A percentile compares a stretch with the other conserved stretches of the same genome.
phyloP scores from a whole-genome alignment of 805 yeast genomes.

The Metschnikowia continentalis region DNA sequence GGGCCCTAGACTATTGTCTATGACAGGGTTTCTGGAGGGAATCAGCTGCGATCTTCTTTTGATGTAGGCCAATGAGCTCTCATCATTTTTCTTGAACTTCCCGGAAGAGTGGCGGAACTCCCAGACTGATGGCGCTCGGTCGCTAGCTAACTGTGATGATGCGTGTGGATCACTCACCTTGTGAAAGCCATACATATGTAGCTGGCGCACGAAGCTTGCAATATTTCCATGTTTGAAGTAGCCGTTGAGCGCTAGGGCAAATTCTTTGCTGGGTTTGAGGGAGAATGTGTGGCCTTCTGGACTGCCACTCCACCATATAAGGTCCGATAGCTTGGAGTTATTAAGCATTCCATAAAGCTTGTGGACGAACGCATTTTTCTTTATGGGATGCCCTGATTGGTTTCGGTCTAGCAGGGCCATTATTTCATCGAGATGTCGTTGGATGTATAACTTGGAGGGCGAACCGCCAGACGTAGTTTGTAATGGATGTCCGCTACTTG shows the following conservation, averaged over 20 bases:
- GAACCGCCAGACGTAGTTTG: not conserved
- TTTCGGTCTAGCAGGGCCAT: constrained; percentile 11
- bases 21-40: constrained; percentile 5
- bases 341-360: constrained; percentile 39
- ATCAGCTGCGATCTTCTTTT: constrained; percentile 46
- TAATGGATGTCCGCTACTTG: not conserved
- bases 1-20: not conserved
- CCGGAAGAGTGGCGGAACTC: constrained; percentile 54
- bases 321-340: constrained; percentile 30
- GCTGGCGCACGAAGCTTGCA: constrained; percentile 87
- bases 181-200: constrained; percentile 96
- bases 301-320: constrained; percentile 44
- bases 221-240: constrained; percentile 94
- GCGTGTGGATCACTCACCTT: constrained; percentile 53
- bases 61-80: constrained; percentile 40
- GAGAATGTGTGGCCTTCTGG: constrained; percentile 55
- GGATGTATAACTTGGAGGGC: not conserved
- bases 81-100: constrained; percentile 46
- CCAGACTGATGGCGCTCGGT: constrained; percentile 42
- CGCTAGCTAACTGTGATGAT: constrained; percentile 6
- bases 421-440: not conserved
- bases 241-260: constrained; percentile 55
- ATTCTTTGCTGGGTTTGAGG: constrained; percentile 59
- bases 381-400: constrained; percentile 28
- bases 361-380: constrained; percentile 58